Base-by-base conservation (phyloP, 257 asterid species). In the Cinchona pubescens region DNA sequence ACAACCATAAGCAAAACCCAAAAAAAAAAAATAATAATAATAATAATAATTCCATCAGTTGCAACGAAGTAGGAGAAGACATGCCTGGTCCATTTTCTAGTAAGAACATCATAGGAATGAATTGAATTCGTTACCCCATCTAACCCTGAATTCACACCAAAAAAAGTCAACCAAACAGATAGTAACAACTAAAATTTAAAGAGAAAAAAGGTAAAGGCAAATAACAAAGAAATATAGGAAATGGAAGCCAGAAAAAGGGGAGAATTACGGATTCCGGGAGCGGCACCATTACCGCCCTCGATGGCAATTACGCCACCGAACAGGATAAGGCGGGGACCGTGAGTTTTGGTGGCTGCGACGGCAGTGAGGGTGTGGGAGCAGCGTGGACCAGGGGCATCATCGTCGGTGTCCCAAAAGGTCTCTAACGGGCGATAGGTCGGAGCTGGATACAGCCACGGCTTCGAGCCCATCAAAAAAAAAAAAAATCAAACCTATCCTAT, bases 251-350 rank as follows among this genome's bases (percentile, higher is more conserved):
- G 7, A 53, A 23, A n/a, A 53, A 19, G 10, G 25, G 3, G 10
- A 15, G 10, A 49, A 25, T 58, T 87, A 95, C 99, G 83, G 82
- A 95, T 95, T 79, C 99, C 99, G 23, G 98, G 87, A 37, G 90
- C 92, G 58, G 85, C 94, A 35, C 96, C 98, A 82, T 71, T 85
- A 79, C 95, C 97, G 48, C 97, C 97, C 76, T 91, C 99, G 63
- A 95, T 91, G 18, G 97, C 97, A 78, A 98, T 95, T 78, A 96
- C 97, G 70, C 99, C 99, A 59, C 99, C 99, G 75, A 95, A 95
- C 19, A 95, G 87, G 72, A 95, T 91, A 74, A 95, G 91, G 67
- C 99, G 91, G 27, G 99, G 97, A 16, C 99, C 99, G 37, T 85
- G 94, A 63, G 91, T 82, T 74, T 91, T 91, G 58, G 98, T 86